These are phyloP conservation scores for Nemophila menziesii DNA, from an alignment of 257 asterid species.

Conservation along the genomic window DNA sequence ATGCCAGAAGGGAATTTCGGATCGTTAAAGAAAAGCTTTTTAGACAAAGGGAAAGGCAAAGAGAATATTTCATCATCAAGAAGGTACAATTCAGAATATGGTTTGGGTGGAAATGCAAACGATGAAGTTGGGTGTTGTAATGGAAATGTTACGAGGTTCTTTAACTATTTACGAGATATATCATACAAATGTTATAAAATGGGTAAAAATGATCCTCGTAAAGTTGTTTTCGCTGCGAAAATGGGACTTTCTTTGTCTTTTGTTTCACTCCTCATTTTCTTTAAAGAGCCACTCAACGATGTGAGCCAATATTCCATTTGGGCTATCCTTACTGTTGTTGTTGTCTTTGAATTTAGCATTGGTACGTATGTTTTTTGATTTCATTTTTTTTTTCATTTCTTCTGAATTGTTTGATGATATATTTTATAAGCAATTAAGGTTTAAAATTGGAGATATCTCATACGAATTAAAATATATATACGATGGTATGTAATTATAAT, in stretches of 20 bases:
- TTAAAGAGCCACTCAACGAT: slow-evolving; percentile 26
- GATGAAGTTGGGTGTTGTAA: no score
- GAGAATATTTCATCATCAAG: slow-evolving; percentile 43
- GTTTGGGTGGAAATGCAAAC: no score
- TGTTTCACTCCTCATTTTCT: slow-evolving; percentile 37
- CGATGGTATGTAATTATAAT: no score
- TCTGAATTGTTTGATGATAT: no score
- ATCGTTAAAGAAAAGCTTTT: slow-evolving; percentile 58
- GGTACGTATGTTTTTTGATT: slow-evolving; percentile 22
- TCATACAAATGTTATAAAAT: slow-evolving; percentile 15
- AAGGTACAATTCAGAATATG: no score
- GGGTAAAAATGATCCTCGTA: slow-evolving; percentile 41
- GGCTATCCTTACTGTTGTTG: slow-evolving; percentile 57
- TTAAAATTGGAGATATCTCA: no score
- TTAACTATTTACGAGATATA: neutral
- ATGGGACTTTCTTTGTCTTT: slow-evolving; percentile 32
- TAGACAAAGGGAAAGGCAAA: slow-evolving; percentile 32
- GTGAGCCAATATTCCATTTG: slow-evolving; percentile 29
- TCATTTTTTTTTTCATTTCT: neutral
- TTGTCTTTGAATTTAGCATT: slow-evolving; percentile 81
- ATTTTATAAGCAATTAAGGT: no score
- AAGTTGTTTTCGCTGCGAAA: slow-evolving; percentile 31
- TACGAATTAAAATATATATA: no score
- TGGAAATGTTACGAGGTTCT: neutral
- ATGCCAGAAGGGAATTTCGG: no score